These are phyloP conservation scores for Solanum dulcamara DNA, from an alignment of 257 asterid species.

Conservation along the genomic window DNA sequence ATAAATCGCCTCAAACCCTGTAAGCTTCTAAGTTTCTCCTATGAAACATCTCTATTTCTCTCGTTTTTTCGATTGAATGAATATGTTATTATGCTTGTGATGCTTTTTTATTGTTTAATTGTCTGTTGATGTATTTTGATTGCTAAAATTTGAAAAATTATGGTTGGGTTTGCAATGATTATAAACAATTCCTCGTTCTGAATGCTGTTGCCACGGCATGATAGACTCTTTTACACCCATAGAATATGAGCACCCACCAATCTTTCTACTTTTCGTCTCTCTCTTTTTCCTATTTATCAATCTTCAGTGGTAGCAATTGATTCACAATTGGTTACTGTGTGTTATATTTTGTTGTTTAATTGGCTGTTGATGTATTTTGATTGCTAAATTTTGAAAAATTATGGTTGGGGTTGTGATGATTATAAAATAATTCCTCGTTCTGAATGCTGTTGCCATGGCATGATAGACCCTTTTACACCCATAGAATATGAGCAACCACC, in stretches of 20 bases:
- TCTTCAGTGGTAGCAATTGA: background rate
- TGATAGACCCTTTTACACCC: conserved; percentile 72
- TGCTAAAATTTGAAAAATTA: background rate
- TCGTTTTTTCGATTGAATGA: background rate
- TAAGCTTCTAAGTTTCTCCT: background rate
- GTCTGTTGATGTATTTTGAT: background rate
- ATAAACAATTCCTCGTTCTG: conserved; percentile 69
- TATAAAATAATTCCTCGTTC: conserved; percentile 62
- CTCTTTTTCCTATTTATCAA: background rate
- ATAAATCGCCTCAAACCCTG: background rate
- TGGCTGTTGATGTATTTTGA: background rate
- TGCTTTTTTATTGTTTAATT: background rate
- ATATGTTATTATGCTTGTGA: background rate
- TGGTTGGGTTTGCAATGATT: conserved; percentile 40
- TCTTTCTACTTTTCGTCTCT: background rate
- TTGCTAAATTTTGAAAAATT: background rate
- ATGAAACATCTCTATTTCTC: background rate
- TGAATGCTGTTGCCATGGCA: conserved; percentile 47
- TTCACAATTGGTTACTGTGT: background rate
- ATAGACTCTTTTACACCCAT: conserved; percentile 67
- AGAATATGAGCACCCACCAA: conserved; percentile 59
- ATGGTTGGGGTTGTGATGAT: conserved; percentile 36
- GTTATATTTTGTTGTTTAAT: background rate
- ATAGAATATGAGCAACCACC: conserved; percentile 65
- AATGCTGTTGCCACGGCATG: conserved; percentile 51